Evolutionary conservation across 768 basidiomycete species (phyloP).

Genomic region (Ramaria rubella): DNA sequence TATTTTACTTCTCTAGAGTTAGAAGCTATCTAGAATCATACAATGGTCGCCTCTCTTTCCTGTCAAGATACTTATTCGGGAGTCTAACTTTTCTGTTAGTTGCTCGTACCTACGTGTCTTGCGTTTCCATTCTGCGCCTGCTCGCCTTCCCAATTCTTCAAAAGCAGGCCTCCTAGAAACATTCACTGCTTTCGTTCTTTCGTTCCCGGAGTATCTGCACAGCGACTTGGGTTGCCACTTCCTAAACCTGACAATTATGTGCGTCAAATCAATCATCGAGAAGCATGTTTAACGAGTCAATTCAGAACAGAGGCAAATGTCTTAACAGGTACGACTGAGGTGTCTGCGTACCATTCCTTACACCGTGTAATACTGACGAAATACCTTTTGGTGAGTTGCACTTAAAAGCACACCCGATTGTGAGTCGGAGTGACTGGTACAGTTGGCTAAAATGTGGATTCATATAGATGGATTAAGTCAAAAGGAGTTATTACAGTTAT

Average conservation of each 20-base stretch:
- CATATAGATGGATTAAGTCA: not conserved
- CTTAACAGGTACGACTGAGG: too few species aligned
- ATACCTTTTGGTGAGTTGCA: slow-evolving; percentile 46
- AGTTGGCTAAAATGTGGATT: not conserved
- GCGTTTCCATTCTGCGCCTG: slow-evolving; percentile 40
- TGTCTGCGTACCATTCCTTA: slow-evolving; percentile 35
- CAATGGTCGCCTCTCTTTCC: slow-evolving; percentile 49
- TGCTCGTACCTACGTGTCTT: slow-evolving; percentile 62
- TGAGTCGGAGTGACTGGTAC: too few species aligned
- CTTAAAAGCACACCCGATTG: too few species aligned
- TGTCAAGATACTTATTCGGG: slow-evolving; percentile 65
- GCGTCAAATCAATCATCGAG: slow-evolving; percentile 27
- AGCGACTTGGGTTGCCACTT: slow-evolving; percentile 55
- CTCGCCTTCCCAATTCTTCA: slow-evolving; percentile 31
- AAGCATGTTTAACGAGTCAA: too few species aligned
- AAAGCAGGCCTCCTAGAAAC: slow-evolving; percentile 42
- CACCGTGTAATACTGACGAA: slow-evolving; percentile 65
- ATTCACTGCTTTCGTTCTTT: slow-evolving; percentile 43
- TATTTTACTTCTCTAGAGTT: too few species aligned
- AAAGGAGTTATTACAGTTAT: not conserved
- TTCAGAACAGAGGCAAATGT: too few species aligned
- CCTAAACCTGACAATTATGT: slow-evolving; percentile 63
- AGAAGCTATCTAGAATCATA: too few species aligned
- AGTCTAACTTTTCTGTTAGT: too few species aligned
- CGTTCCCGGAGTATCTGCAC: slow-evolving; percentile 47